Evolutionary conservation across 306 rosid genomes (phyloP).

Genomic region (Fagus crenata): DNA sequence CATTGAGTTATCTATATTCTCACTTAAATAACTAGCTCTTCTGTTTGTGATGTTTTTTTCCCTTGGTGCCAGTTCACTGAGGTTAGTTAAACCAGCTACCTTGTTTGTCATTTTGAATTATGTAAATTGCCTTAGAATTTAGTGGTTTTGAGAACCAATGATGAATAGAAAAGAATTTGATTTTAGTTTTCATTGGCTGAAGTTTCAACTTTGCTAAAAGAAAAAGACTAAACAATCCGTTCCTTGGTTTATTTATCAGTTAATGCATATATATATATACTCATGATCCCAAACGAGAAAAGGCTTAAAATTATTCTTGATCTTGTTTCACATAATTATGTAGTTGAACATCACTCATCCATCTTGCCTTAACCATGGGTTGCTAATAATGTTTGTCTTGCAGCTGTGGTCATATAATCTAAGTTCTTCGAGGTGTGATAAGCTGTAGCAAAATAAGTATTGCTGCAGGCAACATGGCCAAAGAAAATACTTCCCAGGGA

Average conservation of each 20-base stretch:
- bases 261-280: neutral
- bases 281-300: neutral
- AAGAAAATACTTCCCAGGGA: conserved; percentile 30
- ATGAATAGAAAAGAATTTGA: neutral
- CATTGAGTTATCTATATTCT: neutral
- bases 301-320: neutral
- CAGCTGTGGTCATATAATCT: conserved; percentile 23
- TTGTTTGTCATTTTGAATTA: neutral
- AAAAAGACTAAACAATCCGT: neutral
- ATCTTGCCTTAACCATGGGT: neutral
- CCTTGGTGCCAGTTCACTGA: neutral
- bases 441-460: conserved; percentile 2
- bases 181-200: neutral
- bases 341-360: neutral
- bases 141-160: neutral
- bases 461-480: conserved; percentile 38
- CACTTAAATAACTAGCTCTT: neutral
- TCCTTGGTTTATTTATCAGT: neutral
- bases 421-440: conserved; percentile 15
- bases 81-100: neutral
- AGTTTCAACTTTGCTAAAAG: neutral
- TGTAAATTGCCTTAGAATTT: neutral
- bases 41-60: neutral
- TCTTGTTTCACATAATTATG: neutral
- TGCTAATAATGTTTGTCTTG: conserved; percentile 26